Base-by-base conservation (phyloP, 2,329 filamentous ascomycete genomes). In the Nannizzia gypsea region DNA sequence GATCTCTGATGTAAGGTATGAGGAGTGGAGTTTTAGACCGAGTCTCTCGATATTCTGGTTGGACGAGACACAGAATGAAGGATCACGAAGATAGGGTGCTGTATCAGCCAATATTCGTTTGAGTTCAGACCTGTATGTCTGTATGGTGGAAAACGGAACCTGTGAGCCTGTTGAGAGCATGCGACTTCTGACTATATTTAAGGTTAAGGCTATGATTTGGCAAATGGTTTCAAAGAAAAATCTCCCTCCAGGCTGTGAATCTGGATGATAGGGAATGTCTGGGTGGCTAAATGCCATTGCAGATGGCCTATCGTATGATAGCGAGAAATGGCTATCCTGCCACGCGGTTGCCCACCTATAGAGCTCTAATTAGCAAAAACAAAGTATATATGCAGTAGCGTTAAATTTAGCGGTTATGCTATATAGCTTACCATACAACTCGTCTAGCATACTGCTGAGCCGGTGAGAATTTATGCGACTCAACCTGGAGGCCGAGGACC, bases 241-340 rank as follows among this genome's bases (percentile, higher is more conserved):
- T 24, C 78, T 70, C 28, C 79, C 74, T 2, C 79, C 78, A 0
- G 78, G 73, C 36, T 72, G 72, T 9, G 77, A 78, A 46, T 75
- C 73, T 15, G 75, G 72, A 64, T 74, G 71, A 67, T 81, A 76
- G 26, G 78, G 73, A 6, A 80, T 80, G 52, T 78, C 75, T 0
- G 77, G 75, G 61, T 78, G 77, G 57, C 76, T 73, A n/a, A 81
- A 78, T 4, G 80, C 80, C 26, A 75, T 78, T 13, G 79, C 80
- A 1, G 81, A 81, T 1, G 77, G 78, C 40, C 83, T 73, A 65
- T 85, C 83, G 65, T 84, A 85, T 1, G 82, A 84, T 34, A 85
- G 78, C 6, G 82, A 84, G 24, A 85, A 77, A 54, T 85, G 74
- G 60, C 81, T 83, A 65, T 85, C 83, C 67, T 85, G 83, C 83